Evolutionary conservation across 1,284 basidiomycete genomes (phyloP), one percentile per base, ranked within the genome.

Genomic region (Caloboletus firmus): DNA sequence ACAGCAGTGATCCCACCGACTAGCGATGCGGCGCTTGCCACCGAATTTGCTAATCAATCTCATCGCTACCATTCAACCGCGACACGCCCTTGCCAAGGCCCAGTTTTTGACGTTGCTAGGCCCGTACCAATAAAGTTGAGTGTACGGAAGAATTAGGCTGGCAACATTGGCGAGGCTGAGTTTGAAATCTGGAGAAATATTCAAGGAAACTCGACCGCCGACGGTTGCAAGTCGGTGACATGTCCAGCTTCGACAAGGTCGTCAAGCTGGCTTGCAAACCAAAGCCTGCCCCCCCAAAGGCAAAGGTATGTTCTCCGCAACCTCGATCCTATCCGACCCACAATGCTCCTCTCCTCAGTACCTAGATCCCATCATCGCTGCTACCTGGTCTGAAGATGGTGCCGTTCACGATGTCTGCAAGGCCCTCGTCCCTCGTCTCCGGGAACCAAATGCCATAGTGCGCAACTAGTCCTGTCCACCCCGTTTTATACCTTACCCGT

Each of bases 221-320:
- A 10, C 34, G 51, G 32, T 9, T 20, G 34, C 51, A 26, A 18
- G 40, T 5, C 26, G 39, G 34, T 30, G 58, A 39, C 54, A 89
- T 89, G 87, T 86, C 85, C 63, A 87, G 84, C 74, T 89, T 81
- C 72, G 89, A 92, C 75, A 92, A 92, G 76, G 82, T 90, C 65
- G 87, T 95, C 63, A 95, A 95, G 78, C 78, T 93, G 68, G 93
- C 93, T 24, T 94, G 91, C 76, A 96, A 97, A 79, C 91, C 95
- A 43, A 98, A 97, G 76, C 85, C 91, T 54, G 92, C 91, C 4
- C 87, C 92, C 9, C 95, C 95, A 58, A 98, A 98, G 74, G 74
- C 91, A 59, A 98, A 98, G 82, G 93, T 92, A 64, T 36, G 67
- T 54, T 41, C 20, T 13, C 10, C 28, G 4, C 35, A 17, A 1